phyloP scores from a whole-genome alignment of 78 protist species.

The Reticulomyxa filosa region DNA sequence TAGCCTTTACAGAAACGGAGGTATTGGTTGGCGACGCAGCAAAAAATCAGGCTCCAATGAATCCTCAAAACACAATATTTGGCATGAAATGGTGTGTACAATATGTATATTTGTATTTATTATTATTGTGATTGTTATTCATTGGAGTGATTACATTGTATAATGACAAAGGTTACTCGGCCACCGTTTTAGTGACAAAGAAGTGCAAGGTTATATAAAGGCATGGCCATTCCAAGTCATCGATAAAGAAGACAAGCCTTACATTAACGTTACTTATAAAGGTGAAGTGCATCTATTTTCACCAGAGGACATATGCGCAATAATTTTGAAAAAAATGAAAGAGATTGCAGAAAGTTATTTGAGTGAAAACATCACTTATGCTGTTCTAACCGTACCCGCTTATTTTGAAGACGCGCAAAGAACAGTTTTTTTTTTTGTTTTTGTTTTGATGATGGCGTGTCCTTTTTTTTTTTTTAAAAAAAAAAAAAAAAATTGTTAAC shows the following conservation, averaged over 20 bases:
- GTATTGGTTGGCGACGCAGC: constrained; percentile 71
- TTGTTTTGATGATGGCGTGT: too few species aligned
- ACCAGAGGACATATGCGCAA: constrained; percentile 59
- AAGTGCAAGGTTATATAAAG: constrained; percentile 27
- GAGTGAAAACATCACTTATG: constrained; percentile 39
- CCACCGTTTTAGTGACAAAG: constrained; percentile 5
- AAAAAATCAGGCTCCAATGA: constrained; percentile 76
- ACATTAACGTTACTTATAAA: constrained; percentile 4
- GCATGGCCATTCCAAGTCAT: constrained; percentile 64
- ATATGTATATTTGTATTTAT: too few species aligned
- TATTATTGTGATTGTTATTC: too few species aligned
- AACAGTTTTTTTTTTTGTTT: too few species aligned
- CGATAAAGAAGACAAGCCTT: constrained; percentile 24
- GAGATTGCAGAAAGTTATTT: constrained; percentile 56
- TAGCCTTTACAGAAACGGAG: constrained; percentile 35
- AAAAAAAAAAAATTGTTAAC: too few species aligned
- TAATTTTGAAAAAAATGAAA: constrained; percentile 49
- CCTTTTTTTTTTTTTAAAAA: too few species aligned
- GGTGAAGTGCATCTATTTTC: neutral
- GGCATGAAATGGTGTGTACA: constrained; percentile 88
- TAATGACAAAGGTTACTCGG: constrained; percentile 56
- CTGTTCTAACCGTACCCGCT: constrained; percentile 71
- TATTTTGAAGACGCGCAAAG: constrained; percentile 56
- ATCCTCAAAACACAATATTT: constrained; percentile 89
- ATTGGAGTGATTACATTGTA: too few species aligned